Evolutionary conservation across 306 rosid species (phyloP).

Genomic region (Calophaca sinica): DNA sequence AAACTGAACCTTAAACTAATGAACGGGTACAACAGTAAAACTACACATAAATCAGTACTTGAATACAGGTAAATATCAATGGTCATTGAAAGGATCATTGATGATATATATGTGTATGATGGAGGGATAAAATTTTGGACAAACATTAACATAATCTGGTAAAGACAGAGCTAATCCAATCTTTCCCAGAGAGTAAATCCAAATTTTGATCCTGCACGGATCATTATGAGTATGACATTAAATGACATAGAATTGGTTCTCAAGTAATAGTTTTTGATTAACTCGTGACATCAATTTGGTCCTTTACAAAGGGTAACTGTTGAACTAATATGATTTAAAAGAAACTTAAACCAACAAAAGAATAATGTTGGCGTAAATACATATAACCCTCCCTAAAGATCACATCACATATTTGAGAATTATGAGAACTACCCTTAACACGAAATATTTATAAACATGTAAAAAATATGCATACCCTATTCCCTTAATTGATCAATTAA

Average conservation of each 20-base stretch:
- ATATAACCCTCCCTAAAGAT: neutral
- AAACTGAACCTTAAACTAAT: no score
- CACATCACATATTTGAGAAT: neutral
- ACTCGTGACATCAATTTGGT: neutral
- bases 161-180: neutral
- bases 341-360: neutral
- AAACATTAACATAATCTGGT: neutral
- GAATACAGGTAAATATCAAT: no score
- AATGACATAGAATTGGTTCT: neutral
- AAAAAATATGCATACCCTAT: conserved; percentile 11
- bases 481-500: neutral
- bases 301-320: neutral
- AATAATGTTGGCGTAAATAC: conserved; percentile 1
- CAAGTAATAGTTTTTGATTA: neutral
- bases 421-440: neutral
- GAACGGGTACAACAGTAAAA: no score
- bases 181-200: neutral
- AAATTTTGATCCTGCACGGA: neutral
- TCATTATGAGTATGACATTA: neutral
- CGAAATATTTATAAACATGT: neutral
- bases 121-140: no score
- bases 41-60: no score
- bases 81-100: no score
- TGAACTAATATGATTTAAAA: neutral
- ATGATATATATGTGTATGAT: no score